Base-by-base conservation (phyloP, 768 basidiomycete genomes). In the Phlebiopsis flavidoalba region DNA sequence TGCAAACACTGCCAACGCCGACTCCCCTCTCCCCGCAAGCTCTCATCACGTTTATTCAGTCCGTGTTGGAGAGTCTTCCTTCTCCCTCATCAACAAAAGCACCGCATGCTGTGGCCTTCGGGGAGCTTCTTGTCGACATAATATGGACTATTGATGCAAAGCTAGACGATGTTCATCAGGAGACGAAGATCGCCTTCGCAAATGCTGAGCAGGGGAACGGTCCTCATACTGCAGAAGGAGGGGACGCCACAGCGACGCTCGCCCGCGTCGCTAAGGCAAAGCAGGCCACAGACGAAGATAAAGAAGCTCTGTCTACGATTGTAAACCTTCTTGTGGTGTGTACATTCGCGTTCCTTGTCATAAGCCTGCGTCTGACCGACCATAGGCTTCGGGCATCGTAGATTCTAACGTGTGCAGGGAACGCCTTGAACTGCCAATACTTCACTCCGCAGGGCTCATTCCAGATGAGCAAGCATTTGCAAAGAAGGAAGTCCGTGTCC, bases 71-170 rank as follows among this genome's bases (percentile, higher is more conserved):
- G 53, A 76, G 74, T 49, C 78, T 91, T 10, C 91, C 90, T n/a
- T 88, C 89, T 21, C 89, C 88, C 5, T 81, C 82, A n/a, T 70
- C 70, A 12, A 69, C 68, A 26, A 72, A 76, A 51, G 75, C 79
- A 11, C 72, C 77, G 8, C 77, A 79, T 62, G 74, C 73, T 3
- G 62, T 73, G 0, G 65, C 78, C 0, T 83, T 93, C 59, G 86
- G 87, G 11, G 90, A 92, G 65, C 72, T 83, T 50, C 75, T 94
- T 2, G 81, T 95, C 21, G 93, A 95, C 69, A 79, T 89, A 66
- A 78, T 92, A 49, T 95, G 93, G 93, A 81, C 90, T 19, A 71
- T 90, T 49, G 93, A 94, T 73, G 78, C 83, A 40, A 84, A 88
- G 64, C 71, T 93, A 60, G 92, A 94, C 60, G 91, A 92, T 66